Evolutionary conservation across 140 eudicot genomes (phyloP), one percentile per base, ranked within the genome.

Genomic region (Cichorium intybus): DNA sequence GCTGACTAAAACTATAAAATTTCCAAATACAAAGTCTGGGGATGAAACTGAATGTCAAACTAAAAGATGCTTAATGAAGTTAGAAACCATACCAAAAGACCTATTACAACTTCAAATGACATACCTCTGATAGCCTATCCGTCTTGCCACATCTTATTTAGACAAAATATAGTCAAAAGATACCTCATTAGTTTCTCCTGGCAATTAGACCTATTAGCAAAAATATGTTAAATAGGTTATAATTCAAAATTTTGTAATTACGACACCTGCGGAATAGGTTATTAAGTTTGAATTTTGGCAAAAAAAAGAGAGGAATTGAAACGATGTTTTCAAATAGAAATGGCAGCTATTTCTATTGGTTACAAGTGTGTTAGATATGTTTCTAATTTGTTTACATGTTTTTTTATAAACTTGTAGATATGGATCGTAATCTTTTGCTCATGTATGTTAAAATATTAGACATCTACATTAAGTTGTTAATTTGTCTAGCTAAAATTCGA

Each of bases 141-240:
- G 53, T 31, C 21, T 45, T 48, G 51, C 52, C 49, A 31, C 2
- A 78, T 65, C 71, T 49, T 51, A 54, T 51, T 52, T 66, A 71
- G 41, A 39, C 68, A 74, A 56, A 71, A 64, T 70, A 58, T 53
- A 58, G 60, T 70, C 72, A 70, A 75, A 43, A 34, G 70, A 71
- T 75, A 70, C 77, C 76, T 68, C 71, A 49, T 60, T 48, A 56
- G 63, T 57, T 56, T 69, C 70, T 69, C 74, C 66, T 69, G 80
- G 74, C 31, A 24, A 70, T 51, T 79, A 46, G 29, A 79, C 61
- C 73, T 73, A 79, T 49, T 24, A 58, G n/a, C 66, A 61, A 54
- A 66, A 68, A 65, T 12, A 7, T 17, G 10, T 51, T 39, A n/a
- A 12, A 55, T 57, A 29, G 46, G 46, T 11, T 37, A 37, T 1